These are phyloP conservation scores for Sisymbrium irio DNA, from an alignment of 345 rosid species.

Conservation along the genomic window DNA sequence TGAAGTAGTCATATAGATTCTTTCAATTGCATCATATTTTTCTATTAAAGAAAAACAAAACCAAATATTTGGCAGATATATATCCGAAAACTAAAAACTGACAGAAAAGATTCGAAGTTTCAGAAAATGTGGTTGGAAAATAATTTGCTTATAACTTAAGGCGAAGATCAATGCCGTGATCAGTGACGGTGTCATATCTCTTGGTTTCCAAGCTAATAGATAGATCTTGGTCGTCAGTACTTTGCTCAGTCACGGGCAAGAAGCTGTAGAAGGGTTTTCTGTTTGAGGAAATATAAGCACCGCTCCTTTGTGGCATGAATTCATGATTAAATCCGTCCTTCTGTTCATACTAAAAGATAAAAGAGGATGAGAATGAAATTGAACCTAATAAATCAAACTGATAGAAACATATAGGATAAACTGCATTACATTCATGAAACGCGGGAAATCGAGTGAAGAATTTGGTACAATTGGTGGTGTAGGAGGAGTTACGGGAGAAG, in stretches of 20 bases:
- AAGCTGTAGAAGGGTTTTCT: constrained; percentile 45
- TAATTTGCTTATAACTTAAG: constrained; percentile 39
- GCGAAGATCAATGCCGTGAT: constrained; percentile 53
- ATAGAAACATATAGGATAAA: not conserved
- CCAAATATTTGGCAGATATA: not conserved
- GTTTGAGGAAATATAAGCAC: not conserved
- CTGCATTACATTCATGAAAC: constrained; percentile 16
- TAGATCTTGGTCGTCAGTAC: constrained; percentile 29
- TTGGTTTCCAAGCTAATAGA: constrained; percentile 34
- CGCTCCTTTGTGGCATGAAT: not conserved
- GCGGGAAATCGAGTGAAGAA: constrained; percentile 31
- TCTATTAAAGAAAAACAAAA: not conserved
- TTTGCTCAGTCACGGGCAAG: constrained; percentile 39
- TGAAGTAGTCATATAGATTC: not conserved
- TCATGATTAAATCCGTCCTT: constrained; percentile 40
- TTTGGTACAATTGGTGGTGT: constrained; percentile 6
- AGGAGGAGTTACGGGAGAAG: constrained; percentile 23
- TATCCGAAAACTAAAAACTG: too few relatives aligned
- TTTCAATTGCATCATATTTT: not conserved
- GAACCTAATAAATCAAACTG: not conserved
- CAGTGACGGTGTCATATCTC: constrained; percentile 37
- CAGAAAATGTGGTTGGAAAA: not conserved
- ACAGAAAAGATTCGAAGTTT: not conserved
- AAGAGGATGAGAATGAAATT: not conserved
- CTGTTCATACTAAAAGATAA: constrained; percentile 6